A percentile compares a stretch with the other conserved stretches of the same genome.
phyloP scores from a whole-genome alignment of 176 grass and related monocot genomes.

The Triticum monococcum region DNA sequence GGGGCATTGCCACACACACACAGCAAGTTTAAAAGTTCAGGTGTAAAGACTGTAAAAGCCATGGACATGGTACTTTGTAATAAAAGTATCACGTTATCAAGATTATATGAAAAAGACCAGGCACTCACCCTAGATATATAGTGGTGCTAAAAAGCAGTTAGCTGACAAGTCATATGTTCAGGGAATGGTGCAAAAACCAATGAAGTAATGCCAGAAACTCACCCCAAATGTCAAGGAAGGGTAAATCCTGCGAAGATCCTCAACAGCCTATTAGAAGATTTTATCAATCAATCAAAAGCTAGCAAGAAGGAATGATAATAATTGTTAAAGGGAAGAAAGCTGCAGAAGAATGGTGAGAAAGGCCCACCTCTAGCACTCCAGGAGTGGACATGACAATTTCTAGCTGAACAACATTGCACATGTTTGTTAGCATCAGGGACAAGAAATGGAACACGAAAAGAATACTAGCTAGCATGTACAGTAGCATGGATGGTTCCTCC shows the following conservation, averaged over 20 bases:
- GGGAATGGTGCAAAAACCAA: not conserved
- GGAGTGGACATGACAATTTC: conserved; percentile 84
- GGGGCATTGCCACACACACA: no score
- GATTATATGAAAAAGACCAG: no score
- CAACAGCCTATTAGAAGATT: conserved; percentile 44
- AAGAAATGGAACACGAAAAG: not conserved
- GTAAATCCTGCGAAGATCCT: conserved; percentile 56
- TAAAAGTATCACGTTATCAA: not conserved
- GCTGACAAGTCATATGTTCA: not conserved
- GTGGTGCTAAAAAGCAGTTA: not conserved
- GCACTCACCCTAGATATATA: no score
- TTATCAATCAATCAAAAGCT: no score
- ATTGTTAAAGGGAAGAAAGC: no score
- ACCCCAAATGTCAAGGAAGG: conserved; percentile 81
- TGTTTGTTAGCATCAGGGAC: not conserved
- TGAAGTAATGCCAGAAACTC: conserved; percentile 5
- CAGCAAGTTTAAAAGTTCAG: no score
- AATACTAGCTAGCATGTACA: no score
- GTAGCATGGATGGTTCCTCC: not conserved
- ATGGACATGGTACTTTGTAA: not conserved
- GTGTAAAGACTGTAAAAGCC: not conserved
- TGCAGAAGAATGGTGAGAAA: not conserved
- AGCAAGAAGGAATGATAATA: no score
- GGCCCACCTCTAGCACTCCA: conserved; percentile 63
- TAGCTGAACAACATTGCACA: conserved; percentile 47